Evolutionary conservation across 345 rosid genomes (phyloP).

Genomic region (Brassica napus): Da-Ae NC_063434.1:25833001-25833500

Average conservation of each 20-base stretch:
- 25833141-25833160: not conserved
- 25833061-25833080: conserved; percentile 54
- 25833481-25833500: too few relatives aligned
- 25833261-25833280: not conserved
- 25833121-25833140: conserved; percentile 7
- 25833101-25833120: not conserved
- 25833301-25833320: not conserved
- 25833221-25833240: conserved; percentile 11
- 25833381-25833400: conserved; percentile 10
- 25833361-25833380: not conserved
- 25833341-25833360: not conserved
- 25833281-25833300: not conserved
- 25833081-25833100: too few relatives aligned
- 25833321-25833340: not conserved
- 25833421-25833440: too few relatives aligned
- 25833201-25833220: conserved; percentile 14
- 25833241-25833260: conserved; percentile 17
- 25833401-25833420: too few relatives aligned
- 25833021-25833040: conserved; percentile 80
- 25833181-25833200: conserved; percentile 6
- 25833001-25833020: conserved; percentile 86
- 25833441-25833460: too few relatives aligned
- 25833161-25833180: conserved; percentile 4
- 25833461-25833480: too few relatives aligned
- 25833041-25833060: conserved; percentile 84